Percentiles rank a stretch among this genome's conserved stretches.
phyloP scores from a whole-genome alignment of 495 filamentous ascomycete species.

The Neurospora pannonica region DNA sequence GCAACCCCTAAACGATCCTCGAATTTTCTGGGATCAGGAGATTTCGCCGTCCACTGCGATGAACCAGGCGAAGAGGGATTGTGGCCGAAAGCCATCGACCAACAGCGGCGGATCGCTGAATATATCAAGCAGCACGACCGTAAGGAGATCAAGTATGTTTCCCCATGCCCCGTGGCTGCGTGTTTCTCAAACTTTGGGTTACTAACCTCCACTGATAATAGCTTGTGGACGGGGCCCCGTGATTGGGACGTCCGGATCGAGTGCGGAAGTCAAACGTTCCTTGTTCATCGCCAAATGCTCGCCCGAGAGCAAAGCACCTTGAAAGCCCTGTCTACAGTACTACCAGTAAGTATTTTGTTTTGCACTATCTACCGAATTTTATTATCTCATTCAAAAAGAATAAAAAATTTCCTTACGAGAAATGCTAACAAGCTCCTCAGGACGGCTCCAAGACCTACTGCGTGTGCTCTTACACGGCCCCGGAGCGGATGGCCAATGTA shows the following conservation, averaged over 20 bases:
- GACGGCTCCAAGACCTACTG: not conserved
- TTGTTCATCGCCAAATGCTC: not conserved
- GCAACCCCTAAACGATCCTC: not conserved
- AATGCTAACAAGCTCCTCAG: not conserved
- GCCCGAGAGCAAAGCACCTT: not conserved
- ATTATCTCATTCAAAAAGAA: not conserved
- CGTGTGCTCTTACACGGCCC: not conserved
- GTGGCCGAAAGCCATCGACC: not conserved
- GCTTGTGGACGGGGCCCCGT: not conserved
- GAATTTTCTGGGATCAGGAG: not conserved
- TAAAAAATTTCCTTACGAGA: too few species aligned
- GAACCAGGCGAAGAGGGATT: not conserved
- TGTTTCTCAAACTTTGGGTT: not conserved
- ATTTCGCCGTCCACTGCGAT: not conserved
- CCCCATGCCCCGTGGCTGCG: not conserved
- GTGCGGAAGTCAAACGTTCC: conserved; percentile 8
- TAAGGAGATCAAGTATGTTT: not conserved
- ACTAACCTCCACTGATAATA: not conserved
- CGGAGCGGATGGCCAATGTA: conserved; percentile 2
- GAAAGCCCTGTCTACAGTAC: not conserved
- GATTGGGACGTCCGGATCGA: conserved; percentile 13
- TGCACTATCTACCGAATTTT: not conserved
- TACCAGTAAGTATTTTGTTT: not conserved
- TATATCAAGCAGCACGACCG: not conserved
- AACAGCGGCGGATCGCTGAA: not conserved